Evolutionary conservation across 345 rosid genomes (phyloP).

Genomic region (Salix viminalis): DNA sequence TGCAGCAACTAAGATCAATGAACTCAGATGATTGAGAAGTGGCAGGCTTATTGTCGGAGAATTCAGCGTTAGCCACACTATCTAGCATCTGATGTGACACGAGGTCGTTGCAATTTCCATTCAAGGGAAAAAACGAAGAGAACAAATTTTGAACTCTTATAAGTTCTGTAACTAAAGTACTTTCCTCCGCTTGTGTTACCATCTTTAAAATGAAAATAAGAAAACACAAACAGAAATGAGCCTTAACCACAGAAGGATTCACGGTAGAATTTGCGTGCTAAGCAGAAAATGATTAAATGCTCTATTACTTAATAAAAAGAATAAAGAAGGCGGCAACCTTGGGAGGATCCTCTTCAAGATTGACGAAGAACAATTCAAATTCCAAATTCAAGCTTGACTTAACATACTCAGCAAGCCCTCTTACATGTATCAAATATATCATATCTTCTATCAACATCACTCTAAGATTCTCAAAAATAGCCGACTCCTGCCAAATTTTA

Average conservation of each 20-base stretch:
- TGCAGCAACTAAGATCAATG: conserved; percentile 72
- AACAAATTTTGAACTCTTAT: conserved; percentile 52
- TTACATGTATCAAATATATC: conserved; percentile 69
- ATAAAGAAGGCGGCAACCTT: conserved; percentile 41
- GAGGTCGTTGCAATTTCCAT: conserved; percentile 25
- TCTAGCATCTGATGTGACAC: conserved; percentile 18
- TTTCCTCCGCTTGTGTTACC: conserved; percentile 43
- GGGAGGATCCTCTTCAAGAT: conserved; percentile 87
- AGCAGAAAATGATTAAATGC: conserved; percentile 1
- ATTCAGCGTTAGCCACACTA: conserved; percentile 9
- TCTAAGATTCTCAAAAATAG: conserved; percentile 49
- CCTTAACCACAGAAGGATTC: no score
- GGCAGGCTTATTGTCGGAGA: conserved; percentile 20
- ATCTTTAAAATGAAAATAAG: conserved; percentile 40
- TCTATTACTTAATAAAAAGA: neutral
- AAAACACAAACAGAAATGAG: neutral
- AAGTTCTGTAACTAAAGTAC: conserved; percentile 45
- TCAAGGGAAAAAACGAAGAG: conserved; percentile 40
- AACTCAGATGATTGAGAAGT: conserved; percentile 43
- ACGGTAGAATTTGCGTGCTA: conserved; percentile 1
- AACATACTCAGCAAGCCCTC: conserved; percentile 52
- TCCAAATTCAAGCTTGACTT: conserved; percentile 53
- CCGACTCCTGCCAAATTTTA: conserved; percentile 41
- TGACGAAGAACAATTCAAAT: conserved; percentile 48
- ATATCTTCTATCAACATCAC: conserved; percentile 84